Evolutionary conservation across 2,329 filamentous ascomycete species (phyloP).

Genomic region (Aspergillus melleus): DNA sequence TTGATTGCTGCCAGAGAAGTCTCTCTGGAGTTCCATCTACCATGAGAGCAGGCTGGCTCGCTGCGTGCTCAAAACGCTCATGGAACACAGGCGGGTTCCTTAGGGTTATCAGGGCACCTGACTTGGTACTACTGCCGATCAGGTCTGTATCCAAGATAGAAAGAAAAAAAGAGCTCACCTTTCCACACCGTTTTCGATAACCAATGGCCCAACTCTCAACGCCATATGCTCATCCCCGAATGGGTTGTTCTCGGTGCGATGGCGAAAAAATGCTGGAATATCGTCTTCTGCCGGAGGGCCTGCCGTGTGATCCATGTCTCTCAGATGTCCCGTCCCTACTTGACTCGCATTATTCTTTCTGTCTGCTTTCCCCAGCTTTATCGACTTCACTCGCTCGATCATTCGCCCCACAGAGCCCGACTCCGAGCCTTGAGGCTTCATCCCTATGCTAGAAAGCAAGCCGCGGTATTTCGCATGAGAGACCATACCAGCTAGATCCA

Average conservation of each 20-base stretch:
- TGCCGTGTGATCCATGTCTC: not conserved
- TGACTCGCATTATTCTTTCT: not conserved
- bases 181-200: slow-evolving; percentile 43
- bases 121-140: slow-evolving; percentile 10
- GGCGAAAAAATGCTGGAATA: slow-evolving; percentile 32
- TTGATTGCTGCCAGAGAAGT: slow-evolving; percentile 9
- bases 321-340: not conserved
- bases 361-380: not conserved
- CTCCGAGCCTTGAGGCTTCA: not conserved
- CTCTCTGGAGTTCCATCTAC: not conserved
- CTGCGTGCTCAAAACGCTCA: not conserved
- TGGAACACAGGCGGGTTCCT: slow-evolving; percentile 14
- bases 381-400: not conserved
- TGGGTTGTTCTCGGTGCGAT: slow-evolving; percentile 33
- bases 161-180: slow-evolving; percentile 30
- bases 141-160: not conserved
- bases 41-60: not conserved
- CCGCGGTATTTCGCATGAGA: slow-evolving; percentile 10
- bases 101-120: slow-evolving; percentile 15
- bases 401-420: not conserved
- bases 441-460: not conserved
- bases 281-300: slow-evolving; percentile 17
- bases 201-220: slow-evolving; percentile 40
- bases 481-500: not conserved
- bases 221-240: slow-evolving; percentile 44